phyloP scores from a whole-genome alignment of 1,284 basidiomycete genomes.

The Cryptococcus floricola region DNA sequence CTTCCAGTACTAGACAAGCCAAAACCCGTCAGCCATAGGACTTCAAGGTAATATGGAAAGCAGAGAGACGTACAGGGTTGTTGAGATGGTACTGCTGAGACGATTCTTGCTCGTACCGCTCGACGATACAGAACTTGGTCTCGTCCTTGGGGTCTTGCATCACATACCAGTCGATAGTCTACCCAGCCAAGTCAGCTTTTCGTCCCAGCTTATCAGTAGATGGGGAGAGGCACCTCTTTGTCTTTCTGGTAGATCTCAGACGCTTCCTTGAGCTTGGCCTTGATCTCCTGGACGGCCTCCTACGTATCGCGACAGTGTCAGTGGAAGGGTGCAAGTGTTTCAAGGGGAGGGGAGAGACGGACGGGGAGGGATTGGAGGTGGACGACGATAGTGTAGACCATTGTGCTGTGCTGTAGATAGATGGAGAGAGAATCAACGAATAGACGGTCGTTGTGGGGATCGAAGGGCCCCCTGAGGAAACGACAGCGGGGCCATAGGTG shows the following conservation, averaged over 20 bases:
- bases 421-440: too few species aligned
- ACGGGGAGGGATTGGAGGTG: conserved; percentile 44
- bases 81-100: conserved; percentile 45
- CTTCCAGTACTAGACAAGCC: conserved; percentile 40
- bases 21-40: neutral
- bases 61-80: conserved; percentile 35
- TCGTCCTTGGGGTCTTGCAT: conserved; percentile 48
- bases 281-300: conserved; percentile 44
- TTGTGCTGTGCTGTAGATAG: conserved; percentile 10
- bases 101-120: conserved; percentile 47
- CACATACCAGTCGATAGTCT: conserved; percentile 45
- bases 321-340: neutral
- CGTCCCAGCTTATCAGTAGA: neutral
- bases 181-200: neutral
- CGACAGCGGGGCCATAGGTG: too few species aligned
- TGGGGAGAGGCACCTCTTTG: conserved; percentile 28
- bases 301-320: conserved; percentile 3
- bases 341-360: conserved; percentile 6
- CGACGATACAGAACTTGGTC: conserved; percentile 48
- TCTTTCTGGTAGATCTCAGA: conserved; percentile 46
- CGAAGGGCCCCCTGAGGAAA: too few species aligned
- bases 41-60: neutral
- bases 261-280: conserved; percentile 47
- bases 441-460: too few species aligned
- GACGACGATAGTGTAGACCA: conserved; percentile 50